Evolutionary conservation across 768 basidiomycete species (phyloP), one percentile per base, ranked within the genome.

Genomic region (Boletus sp.): DNA sequence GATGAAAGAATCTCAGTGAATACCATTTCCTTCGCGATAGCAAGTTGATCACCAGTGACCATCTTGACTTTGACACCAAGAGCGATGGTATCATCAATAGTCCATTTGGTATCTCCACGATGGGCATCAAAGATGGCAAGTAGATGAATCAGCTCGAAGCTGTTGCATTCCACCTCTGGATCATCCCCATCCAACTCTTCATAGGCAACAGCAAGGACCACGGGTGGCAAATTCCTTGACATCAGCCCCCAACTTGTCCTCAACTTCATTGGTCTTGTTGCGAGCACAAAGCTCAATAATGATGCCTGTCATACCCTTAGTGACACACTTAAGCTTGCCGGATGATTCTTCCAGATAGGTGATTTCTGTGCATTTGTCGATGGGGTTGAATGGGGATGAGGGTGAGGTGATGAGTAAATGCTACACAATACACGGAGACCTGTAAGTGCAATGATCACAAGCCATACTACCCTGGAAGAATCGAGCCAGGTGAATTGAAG

Each of bases 41-140:
- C 96, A 71, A 98, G 92, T 80, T 98, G 96, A 73, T 98, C 96
- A 81, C 96, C 96, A n/a, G 96, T 98, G 58, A 98, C 96, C 96
- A 98, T 98, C 89, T 98, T 98, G 73, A 98, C 95, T 73, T 88
- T 90, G 67, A 98, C 94, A 75, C 96, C 96, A 71, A 98, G 92
- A 55, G 88, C 87, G 56, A 94, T 80, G 52, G 96, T 95, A 73
- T 98, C 94, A 69, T 98, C 95, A 70, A 98, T 98, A 18, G 96
- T 98, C 78, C 97, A 92, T 80, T 98, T 97, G 75, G 96, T 98
- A 71, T 98, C 96, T 1, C 90, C 90, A 76, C 96, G 94, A 61
- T 96, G 96, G 59, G 95, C 96, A 71, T 98, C 95, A 76, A 92
- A 98, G 80, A 98, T 98, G 67, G 95, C 86, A 54, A 98, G 87